phyloP scores from a whole-genome alignment of 2,329 filamentous ascomycete species.

The Blastomyces emzantsi region DNA sequence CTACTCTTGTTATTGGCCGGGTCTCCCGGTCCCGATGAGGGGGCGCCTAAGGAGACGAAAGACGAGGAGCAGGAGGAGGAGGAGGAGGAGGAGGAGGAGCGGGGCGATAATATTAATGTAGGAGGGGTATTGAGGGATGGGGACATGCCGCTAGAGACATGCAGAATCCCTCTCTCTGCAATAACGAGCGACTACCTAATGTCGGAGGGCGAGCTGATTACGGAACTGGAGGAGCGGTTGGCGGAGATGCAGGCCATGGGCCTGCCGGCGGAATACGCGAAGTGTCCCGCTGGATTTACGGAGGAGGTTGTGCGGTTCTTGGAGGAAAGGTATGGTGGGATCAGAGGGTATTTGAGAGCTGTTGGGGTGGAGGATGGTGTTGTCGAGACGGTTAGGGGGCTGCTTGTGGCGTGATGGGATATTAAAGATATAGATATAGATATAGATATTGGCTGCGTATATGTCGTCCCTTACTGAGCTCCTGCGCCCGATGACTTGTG shows the following conservation, averaged over 20 bases:
- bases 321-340: constrained; percentile 53
- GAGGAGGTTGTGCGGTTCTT: constrained; percentile 50
- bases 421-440: neutral
- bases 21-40: constrained; percentile 29
- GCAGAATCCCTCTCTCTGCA: constrained; percentile 43
- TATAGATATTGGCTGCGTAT: neutral
- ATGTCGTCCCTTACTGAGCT: too few relatives aligned
- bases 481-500: too few relatives aligned
- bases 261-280: constrained; percentile 62
- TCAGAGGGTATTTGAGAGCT: constrained; percentile 54
- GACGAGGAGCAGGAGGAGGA: constrained; percentile 16
- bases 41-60: neutral
- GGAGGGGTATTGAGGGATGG: neutral
- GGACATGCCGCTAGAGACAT: too few relatives aligned
- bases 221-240: constrained; percentile 55
- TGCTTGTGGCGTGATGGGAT: constrained; percentile 20
- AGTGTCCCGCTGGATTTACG: constrained; percentile 58
- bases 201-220: constrained; percentile 51
- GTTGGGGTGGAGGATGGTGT: constrained; percentile 50
- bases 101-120: too few relatives aligned
- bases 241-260: constrained; percentile 62
- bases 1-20: constrained; percentile 54
- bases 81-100: constrained; percentile 16
- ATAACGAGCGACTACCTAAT: constrained; percentile 64
- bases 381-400: constrained; percentile 30